phyloP scores from a whole-genome alignment of 2,329 filamentous ascomycete genomes.

The Paecilomyces dactylethromorphus region DNA sequence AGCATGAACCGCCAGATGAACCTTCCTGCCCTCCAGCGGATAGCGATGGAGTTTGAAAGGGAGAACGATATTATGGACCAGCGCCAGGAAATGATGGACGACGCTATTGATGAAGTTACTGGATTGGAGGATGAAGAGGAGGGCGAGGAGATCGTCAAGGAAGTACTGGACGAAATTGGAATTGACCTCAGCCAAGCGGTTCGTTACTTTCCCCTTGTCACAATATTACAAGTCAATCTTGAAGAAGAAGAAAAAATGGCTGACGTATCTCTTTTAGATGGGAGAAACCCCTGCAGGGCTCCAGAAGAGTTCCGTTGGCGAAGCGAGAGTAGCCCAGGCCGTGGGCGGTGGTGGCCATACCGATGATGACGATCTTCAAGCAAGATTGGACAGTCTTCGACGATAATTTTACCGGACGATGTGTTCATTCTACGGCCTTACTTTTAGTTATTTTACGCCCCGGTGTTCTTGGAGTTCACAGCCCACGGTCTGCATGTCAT shows the following conservation, averaged over 20 bases:
- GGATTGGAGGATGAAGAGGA: constrained; percentile 88
- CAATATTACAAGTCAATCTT: not conserved
- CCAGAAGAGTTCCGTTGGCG: constrained; percentile 64
- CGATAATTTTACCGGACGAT: constrained; percentile 30
- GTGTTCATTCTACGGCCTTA: not conserved
- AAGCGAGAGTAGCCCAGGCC: constrained; percentile 78
- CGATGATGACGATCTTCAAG: constrained; percentile 85
- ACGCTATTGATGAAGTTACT: constrained; percentile 94
- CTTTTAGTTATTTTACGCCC: not conserved
- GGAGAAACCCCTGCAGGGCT: constrained; percentile 85
- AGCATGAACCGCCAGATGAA: constrained; percentile 99
- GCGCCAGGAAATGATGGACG: constrained; percentile 99
- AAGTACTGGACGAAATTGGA: constrained; percentile 94
- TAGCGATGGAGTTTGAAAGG: constrained; percentile 97
- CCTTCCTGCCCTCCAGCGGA: constrained; percentile 85
- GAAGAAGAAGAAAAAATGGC: constrained; percentile 4
- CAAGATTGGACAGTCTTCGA: constrained; percentile 80
- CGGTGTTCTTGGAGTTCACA: not conserved
- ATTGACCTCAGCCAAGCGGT: constrained; percentile 87
- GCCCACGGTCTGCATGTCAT: not conserved
- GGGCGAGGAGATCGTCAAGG: constrained; percentile 92
- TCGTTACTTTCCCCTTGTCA: constrained; percentile 35
- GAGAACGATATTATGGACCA: constrained; percentile 99
- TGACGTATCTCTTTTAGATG: constrained; percentile 52
- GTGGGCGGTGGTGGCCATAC: constrained; percentile 54